These are phyloP conservation scores for Panicum hallii DNA, from an alignment of 202 grass and related monocot species.

Conservation along the genomic window DNA sequence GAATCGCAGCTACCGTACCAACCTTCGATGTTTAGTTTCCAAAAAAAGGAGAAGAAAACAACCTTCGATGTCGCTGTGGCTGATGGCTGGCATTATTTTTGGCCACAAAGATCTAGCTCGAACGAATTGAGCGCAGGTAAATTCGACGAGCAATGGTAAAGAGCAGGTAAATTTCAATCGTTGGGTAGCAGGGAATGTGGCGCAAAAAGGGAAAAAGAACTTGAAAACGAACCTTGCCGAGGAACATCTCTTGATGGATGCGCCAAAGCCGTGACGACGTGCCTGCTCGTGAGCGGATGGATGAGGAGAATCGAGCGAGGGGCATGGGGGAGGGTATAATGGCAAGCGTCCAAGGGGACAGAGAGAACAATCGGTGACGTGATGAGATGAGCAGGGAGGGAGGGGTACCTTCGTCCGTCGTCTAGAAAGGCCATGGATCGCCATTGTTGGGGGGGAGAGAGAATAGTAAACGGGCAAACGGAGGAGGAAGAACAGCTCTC, in stretches of 20 bases:
- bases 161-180: background rate
- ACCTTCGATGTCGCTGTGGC: background rate
- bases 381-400: background rate
- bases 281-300: conserved; percentile 18
- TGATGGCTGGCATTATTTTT: background rate
- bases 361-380: background rate
- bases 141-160: background rate
- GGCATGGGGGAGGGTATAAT: background rate
- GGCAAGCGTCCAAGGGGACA: background rate
- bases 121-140: background rate
- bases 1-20: background rate
- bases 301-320: background rate
- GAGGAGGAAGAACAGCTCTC: background rate
- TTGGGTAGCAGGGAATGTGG: too few species aligned
- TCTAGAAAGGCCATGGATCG: background rate
- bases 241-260: background rate
- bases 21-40: too few species aligned
- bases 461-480: conserved; percentile 39
- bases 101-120: conserved; percentile 11
- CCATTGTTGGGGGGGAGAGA: background rate
- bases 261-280: background rate
- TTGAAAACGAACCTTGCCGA: background rate
- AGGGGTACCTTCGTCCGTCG: background rate
- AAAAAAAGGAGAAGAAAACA: too few species aligned
- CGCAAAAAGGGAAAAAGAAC: background rate